Evolutionary conservation across 768 basidiomycete genomes (phyloP).

Genomic region (Lanmaoa rubissima): DNA sequence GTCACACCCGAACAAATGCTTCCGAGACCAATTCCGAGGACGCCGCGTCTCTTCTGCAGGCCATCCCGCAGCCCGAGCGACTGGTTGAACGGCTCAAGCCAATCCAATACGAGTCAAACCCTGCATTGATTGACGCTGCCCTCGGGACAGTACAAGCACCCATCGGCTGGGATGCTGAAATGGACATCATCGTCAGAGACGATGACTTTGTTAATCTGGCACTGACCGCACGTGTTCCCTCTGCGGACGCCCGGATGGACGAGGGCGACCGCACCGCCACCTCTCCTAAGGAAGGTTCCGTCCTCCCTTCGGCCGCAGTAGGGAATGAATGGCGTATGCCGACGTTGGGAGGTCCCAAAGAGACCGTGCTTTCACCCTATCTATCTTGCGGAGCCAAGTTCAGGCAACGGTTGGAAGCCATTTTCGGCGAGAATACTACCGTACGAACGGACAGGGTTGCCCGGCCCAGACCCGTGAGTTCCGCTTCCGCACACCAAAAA

Average conservation of each 20-base stretch:
- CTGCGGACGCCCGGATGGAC: conserved; percentile 1
- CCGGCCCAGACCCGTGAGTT: conserved; percentile 22
- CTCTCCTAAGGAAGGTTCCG: not conserved
- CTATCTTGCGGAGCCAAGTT: conserved; percentile 21
- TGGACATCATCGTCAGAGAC: conserved; percentile 6
- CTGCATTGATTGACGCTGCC: conserved; percentile 18
- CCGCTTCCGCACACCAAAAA: no score
- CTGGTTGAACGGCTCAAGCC: conserved; percentile 18
- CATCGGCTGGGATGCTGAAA: conserved; percentile 16
- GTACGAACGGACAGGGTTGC: conserved; percentile 26
- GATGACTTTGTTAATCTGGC: not conserved
- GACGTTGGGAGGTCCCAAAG: not conserved
- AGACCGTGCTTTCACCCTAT: conserved; percentile 9
- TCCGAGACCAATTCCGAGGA: conserved; percentile 19
- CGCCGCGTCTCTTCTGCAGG: not conserved
- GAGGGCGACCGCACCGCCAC: not conserved
- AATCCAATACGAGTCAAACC: conserved; percentile 21
- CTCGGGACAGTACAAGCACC: conserved; percentile 25
- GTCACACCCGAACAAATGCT: not conserved
- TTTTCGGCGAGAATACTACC: conserved; percentile 19
- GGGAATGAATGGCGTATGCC: not conserved
- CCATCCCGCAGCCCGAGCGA: conserved; percentile 4
- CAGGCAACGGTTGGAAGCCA: conserved; percentile 14
- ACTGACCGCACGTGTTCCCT: not conserved
- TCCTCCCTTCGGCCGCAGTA: no score